Base-by-base conservation (phyloP, 352 stramenopile species). In the Pythium myriotylum region DNA sequence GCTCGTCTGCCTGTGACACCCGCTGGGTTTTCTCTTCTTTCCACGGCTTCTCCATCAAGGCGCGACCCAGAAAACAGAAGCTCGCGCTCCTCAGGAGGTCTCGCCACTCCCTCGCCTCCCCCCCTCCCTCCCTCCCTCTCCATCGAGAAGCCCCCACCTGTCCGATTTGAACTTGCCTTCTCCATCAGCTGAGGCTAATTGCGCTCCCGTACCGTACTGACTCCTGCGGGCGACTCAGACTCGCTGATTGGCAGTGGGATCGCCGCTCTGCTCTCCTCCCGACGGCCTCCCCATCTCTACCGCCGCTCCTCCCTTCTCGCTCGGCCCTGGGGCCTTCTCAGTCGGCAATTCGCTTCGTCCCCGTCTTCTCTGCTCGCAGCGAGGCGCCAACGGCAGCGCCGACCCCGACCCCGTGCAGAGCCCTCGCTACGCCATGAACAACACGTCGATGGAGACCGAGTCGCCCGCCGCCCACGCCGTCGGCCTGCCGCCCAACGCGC, bases 341-440 rank as follows among this genome's bases (percentile, higher is more conserved):
- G 24, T 61, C 53, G 59, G 32, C 59, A 62, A 67, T 54, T 51
- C 41, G 12, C 42, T 35, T 23, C 46, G n/a, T 45, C 23, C 53
- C 24, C 27, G 29, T 56, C 40, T 50, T 46, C 47, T 59, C 61
- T 62, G 37, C 52, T 19, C 47, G 23, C 60, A 63, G 47, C 48
- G 48, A 65, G 53, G 54, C 64, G 32, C 53, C 59, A 66, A 48
- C 20, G 51, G 51, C 60, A 54, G 60, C 66, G 50, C 29, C 55
- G 24, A 20, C 42, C 45, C 56, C 37, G 47, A 23, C 29, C 29
- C n/a, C 29, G 29, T 10, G 24, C 35, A 64, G 56, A 64, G 47
- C 39, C 59, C 22, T 22, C 37, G 4, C 52, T n/a, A 35, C 19
- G 4, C 35, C 12, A 65, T 65, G 58, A 65, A 65, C 49, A 65